Percentiles rank a stretch among this genome's conserved stretches.
phyloP scores from a whole-genome alignment of 495 filamentous ascomycete genomes.

The Evernia prunastri region DNA sequence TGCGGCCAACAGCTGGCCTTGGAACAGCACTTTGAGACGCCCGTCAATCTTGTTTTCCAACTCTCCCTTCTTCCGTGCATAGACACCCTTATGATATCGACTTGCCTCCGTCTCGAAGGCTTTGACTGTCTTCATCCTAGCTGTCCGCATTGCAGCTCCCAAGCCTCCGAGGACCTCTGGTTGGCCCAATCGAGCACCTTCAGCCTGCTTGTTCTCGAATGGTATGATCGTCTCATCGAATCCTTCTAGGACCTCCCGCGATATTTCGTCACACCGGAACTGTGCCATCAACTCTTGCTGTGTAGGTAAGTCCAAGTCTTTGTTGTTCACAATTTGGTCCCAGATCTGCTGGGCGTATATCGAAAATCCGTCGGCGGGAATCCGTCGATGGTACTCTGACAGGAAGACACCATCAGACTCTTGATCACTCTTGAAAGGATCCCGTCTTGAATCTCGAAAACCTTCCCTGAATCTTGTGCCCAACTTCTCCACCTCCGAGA shows the following conservation, averaged over 20 bases:
- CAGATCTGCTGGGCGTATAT: constrained; percentile 89
- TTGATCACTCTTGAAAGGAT: constrained; percentile 53
- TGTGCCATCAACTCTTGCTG: constrained; percentile 96
- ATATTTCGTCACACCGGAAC: constrained; percentile 95
- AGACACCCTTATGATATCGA: constrained; percentile 93
- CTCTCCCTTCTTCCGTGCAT: constrained; percentile 73
- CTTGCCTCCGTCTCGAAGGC: constrained; percentile 85
- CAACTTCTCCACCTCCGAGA: constrained; percentile 70
- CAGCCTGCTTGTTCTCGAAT: constrained; percentile 78
- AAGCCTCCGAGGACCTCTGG: constrained; percentile 67
- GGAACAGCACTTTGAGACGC: constrained; percentile 79
- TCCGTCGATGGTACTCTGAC: constrained; percentile 89
- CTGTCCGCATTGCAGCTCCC: constrained; percentile 63
- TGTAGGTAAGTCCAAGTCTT: constrained; percentile 92
- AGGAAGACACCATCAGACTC: constrained; percentile 74
- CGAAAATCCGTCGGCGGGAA: constrained; percentile 91
- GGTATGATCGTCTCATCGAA: constrained; percentile 80
- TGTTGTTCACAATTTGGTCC: constrained; percentile 98
- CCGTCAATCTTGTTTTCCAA: constrained; percentile 79
- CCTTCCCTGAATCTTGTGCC: constrained; percentile 76
- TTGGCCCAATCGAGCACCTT: constrained; percentile 62
- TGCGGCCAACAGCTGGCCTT: constrained; percentile 74
- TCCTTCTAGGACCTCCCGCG: constrained; percentile 70
- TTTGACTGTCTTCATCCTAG: constrained; percentile 67
- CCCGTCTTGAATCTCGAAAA: constrained; percentile 55